Conservation (phyloP, 2,329 filamentous ascomycete genomes). For the Cordyceps tenuipes region DNA sequence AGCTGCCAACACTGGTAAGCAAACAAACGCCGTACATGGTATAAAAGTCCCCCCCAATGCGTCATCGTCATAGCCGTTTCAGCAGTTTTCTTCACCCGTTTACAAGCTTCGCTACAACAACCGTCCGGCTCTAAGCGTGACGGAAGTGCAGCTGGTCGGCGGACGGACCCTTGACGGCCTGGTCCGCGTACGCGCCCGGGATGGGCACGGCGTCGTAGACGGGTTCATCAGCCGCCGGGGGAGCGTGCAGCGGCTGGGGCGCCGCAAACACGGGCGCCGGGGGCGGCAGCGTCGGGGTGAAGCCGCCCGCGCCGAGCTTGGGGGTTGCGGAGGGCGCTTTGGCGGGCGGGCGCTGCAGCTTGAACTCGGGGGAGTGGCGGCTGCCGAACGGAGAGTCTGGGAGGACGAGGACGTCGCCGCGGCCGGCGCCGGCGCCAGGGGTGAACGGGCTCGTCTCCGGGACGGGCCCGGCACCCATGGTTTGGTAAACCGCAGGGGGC, state of each 20-base stretch:
- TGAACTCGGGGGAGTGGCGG: slow-evolving; percentile 56
- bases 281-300: slow-evolving; percentile 42
- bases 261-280: slow-evolving; percentile 21
- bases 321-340: slow-evolving; percentile 73
- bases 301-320: slow-evolving; percentile 53
- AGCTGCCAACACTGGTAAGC: neutral
- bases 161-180: slow-evolving; percentile 44
- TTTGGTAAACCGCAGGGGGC: slow-evolving; percentile 47
- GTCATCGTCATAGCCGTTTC: neutral
- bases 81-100: slow-evolving; percentile 5
- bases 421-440: too few relatives aligned
- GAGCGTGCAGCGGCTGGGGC: slow-evolving; percentile 50
- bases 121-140: neutral
- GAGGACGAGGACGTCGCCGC: slow-evolving; percentile 44
- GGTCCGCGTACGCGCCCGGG: slow-evolving; percentile 68
- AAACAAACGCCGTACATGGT: slow-evolving; percentile 7
- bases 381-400: slow-evolving; percentile 54
- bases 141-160: slow-evolving; percentile 37
- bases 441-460: slow-evolving; percentile 34
- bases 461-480: slow-evolving; percentile 35
- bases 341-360: slow-evolving; percentile 74
- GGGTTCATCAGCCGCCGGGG: slow-evolving; percentile 68
- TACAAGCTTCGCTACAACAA: slow-evolving; percentile 10
- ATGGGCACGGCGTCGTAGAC: slow-evolving; percentile 83
- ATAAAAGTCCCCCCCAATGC: slow-evolving; percentile 6